A percentile compares a stretch with the other conserved stretches of the same genome.
Conservation (phyloP, 257 asterid genomes). For the Gentiana macrophylla region DNA sequence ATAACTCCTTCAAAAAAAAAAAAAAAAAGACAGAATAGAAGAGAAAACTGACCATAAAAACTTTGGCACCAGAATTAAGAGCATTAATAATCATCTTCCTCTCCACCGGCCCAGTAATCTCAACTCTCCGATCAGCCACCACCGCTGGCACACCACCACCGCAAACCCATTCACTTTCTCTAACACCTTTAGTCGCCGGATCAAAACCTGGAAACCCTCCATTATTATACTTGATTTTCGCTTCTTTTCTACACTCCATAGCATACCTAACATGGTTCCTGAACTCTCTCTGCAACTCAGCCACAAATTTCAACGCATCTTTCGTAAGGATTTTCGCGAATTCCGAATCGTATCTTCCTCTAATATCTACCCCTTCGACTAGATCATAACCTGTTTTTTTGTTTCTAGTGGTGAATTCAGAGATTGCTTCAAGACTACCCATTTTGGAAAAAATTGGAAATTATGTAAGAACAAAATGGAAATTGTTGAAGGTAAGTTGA, state of each 20-base stretch:
- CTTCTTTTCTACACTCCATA: conserved; percentile 68
- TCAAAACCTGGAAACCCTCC: conserved; percentile 73
- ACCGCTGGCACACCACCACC: conserved; percentile 57
- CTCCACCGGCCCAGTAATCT: conserved; percentile 94
- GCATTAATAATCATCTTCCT: conserved; percentile 97
- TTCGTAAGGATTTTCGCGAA: conserved; percentile 40
- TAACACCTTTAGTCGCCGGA: conserved; percentile 54
- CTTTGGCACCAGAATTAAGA: conserved; percentile 92
- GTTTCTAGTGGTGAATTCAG: conserved; percentile 21
- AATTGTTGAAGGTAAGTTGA: no score
- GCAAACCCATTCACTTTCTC: conserved; percentile 73
- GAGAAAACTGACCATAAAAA: conserved; percentile 59
- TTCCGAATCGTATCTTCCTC: conserved; percentile 73
- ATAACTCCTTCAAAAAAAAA: no score
- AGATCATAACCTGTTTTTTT: conserved; percentile 42
- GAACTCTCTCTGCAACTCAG: conserved; percentile 63
- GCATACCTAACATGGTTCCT: conserved; percentile 60
- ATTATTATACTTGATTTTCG: conserved; percentile 45
- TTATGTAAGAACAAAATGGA: no score
- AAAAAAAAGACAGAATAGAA: no score
- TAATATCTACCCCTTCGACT: conserved; percentile 71
- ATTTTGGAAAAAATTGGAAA: conserved; percentile 13
- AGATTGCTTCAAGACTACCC: conserved; percentile 48
- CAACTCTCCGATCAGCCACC: conserved; percentile 88
- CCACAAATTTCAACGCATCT: conserved; percentile 73